Conservation (phyloP, 139 green algal species). For the Coelastrella sp. region DNA sequence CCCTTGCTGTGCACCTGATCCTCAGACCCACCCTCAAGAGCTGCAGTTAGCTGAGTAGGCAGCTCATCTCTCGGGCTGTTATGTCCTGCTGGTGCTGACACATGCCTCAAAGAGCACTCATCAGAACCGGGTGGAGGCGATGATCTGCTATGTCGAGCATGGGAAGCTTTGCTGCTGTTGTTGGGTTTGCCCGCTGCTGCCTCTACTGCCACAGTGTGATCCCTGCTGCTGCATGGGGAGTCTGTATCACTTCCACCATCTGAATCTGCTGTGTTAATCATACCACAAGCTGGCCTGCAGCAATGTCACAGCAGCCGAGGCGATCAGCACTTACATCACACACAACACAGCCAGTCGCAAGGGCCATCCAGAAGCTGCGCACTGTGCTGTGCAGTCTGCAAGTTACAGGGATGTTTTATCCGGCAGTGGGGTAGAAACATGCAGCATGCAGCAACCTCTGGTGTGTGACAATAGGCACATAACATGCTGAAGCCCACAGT, state of each 20-base stretch:
- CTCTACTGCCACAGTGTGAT: background rate
- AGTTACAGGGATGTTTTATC: no score
- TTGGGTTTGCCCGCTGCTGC: background rate
- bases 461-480: no score
- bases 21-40: background rate
- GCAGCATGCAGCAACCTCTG: no score
- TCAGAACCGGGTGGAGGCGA: background rate
- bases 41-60: background rate
- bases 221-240: conserved; percentile 21
- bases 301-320: no score
- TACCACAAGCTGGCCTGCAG: background rate
- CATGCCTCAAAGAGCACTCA: conserved; percentile 1
- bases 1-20: background rate
- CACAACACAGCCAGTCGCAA: background rate
- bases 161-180: background rate
- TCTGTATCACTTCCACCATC: conserved; percentile 5
- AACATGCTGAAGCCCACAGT: no score
- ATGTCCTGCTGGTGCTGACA: background rate
- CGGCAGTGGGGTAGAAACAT: no score
- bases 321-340: background rate
- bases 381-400: no score
- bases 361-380: background rate
- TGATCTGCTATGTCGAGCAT: background rate
- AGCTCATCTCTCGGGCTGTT: no score
- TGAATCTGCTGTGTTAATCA: background rate